Percentiles rank a stretch among this genome's conserved stretches.
phyloP scores from a whole-genome alignment of 2,329 filamentous ascomycete species.

The Tolypocladium pustulatum region DNA sequence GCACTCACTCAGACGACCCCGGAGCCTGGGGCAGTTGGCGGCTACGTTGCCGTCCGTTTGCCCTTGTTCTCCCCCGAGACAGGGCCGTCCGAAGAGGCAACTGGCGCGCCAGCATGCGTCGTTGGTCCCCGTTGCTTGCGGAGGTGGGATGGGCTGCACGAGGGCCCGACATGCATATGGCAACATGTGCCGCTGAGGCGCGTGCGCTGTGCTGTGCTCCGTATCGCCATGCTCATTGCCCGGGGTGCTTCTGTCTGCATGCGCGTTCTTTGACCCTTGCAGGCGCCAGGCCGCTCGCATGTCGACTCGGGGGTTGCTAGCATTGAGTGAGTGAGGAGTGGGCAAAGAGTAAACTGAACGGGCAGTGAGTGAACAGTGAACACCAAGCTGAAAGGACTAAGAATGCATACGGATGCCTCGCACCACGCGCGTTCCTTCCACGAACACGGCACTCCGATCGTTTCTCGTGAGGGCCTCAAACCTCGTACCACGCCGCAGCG shows the following conservation, averaged over 20 bases:
- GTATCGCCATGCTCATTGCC: neutral
- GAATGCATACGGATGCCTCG: neutral
- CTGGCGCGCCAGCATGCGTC: neutral
- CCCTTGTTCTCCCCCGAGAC: neutral
- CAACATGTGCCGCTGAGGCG: neutral
- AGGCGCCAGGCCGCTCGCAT: neutral
- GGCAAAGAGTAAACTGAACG: no score
- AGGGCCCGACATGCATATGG: neutral
- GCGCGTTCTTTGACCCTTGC: neutral
- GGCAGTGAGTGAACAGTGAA: neutral
- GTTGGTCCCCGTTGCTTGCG: neutral
- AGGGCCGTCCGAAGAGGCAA: neutral
- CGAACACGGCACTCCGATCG: neutral
- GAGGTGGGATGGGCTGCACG: neutral
- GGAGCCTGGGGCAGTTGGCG: neutral
- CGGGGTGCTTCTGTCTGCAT: neutral
- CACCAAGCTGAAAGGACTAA: neutral
- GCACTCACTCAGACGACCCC: neutral
- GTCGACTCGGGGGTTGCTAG: neutral
- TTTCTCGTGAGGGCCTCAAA: neutral
- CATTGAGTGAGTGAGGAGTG: neutral
- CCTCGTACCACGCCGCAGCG: neutral
- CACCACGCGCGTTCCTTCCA: neutral
- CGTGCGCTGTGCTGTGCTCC: neutral
- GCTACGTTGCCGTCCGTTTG: neutral